Evolutionary conservation across 2,329 filamentous ascomycete species (phyloP).

Genomic region (Xylaria multiplex): DNA sequence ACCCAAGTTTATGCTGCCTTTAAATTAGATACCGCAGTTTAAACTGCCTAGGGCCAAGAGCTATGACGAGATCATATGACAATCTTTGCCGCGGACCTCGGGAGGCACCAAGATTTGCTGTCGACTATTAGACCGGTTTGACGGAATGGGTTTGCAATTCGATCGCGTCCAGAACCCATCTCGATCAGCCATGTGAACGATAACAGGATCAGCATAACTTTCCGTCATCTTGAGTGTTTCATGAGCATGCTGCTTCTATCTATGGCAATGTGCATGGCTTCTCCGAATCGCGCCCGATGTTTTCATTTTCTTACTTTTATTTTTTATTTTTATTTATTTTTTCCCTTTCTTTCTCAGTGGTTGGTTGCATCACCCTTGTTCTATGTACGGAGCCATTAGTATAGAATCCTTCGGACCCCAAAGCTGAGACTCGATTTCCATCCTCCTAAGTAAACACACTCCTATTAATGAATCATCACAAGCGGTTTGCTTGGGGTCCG

Average conservation of each 20-base stretch:
- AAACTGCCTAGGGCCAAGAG: not conserved
- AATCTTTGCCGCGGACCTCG: too few relatives aligned
- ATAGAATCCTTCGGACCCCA: slow-evolving; percentile 43
- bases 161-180: not conserved
- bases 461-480: not conserved
- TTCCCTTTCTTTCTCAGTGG: too few relatives aligned
- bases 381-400: slow-evolving; percentile 10
- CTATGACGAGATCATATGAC: not conserved
- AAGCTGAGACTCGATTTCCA: slow-evolving; percentile 27
- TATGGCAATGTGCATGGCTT: slow-evolving; percentile 11
- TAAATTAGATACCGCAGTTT: not conserved
- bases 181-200: slow-evolving; percentile 10
- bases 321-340: too few relatives aligned
- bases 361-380: not conserved
- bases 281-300: not conserved
- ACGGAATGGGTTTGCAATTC: not conserved
- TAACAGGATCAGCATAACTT: slow-evolving; percentile 2
- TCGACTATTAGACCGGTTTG: not conserved
- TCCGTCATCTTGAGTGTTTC: slow-evolving; percentile 15
- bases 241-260: not conserved
- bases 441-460: slow-evolving; percentile 11
- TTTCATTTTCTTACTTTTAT: not conserved
- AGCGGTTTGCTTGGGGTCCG: too few relatives aligned
- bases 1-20: not conserved
- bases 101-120: not conserved